Conservation (phyloP, 805 yeast species). For the Candida vartiovaarae region DNA sequence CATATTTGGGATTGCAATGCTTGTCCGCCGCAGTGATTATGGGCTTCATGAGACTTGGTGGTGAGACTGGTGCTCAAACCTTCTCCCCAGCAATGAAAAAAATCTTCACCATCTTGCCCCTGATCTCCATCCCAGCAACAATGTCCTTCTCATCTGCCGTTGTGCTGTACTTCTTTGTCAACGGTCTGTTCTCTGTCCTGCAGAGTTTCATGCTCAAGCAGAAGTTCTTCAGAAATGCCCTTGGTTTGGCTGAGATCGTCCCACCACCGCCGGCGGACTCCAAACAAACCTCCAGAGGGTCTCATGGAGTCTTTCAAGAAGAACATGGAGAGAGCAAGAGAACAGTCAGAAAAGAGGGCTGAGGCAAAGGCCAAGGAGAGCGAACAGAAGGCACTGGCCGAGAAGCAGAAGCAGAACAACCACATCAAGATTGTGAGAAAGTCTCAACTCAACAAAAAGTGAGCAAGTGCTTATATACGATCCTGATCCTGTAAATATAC, state of each 20-base stretch:
- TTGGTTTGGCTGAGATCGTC: conserved; percentile 56
- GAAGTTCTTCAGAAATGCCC: conserved; percentile 45
- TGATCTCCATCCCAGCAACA: conserved; percentile 81
- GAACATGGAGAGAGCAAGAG: conserved; percentile 32
- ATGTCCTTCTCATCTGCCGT: conserved; percentile 82
- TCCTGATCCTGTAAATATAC: conserved; percentile 1
- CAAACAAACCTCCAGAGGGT: conserved; percentile 28
- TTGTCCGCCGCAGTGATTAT: conserved; percentile 74
- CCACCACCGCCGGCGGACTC: conserved; percentile 38
- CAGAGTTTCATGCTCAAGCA: conserved; percentile 67
- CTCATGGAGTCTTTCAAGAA: conserved; percentile 32
- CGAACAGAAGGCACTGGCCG: conserved; percentile 24
- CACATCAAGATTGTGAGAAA: conserved; percentile 22
- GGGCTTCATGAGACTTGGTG: conserved; percentile 74
- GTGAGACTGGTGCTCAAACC: conserved; percentile 79
- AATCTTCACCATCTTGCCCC: conserved; percentile 65
- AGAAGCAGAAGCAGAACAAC: conserved; percentile 24
- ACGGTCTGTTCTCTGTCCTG: conserved; percentile 63
- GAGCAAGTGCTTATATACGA: not conserved
- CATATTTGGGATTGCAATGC: conserved; percentile 81
- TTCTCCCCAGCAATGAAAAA: conserved; percentile 62
- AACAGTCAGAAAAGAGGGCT: conserved; percentile 32
- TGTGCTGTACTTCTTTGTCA: conserved; percentile 77
- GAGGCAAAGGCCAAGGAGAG: conserved; percentile 29
- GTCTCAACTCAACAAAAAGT: conserved; percentile 10